Base-by-base conservation (phyloP, 2,329 filamentous ascomycete genomes). In the Scedosporium boydii region DNA sequence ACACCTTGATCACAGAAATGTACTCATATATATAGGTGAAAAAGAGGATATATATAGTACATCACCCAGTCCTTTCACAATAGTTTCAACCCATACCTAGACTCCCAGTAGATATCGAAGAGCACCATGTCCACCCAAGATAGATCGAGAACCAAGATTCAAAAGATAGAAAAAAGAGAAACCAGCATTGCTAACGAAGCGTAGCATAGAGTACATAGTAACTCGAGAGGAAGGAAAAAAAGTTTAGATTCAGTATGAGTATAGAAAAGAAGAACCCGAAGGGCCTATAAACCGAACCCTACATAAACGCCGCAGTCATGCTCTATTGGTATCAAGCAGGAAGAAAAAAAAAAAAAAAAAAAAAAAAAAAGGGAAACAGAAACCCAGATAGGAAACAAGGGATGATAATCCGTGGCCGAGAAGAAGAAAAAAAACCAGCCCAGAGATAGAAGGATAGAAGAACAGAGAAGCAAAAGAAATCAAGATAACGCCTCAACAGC, bases 241-340 rank as follows among this genome's bases (percentile, higher is more conserved):
- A 23, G 14, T 9, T 51, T 6, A 34, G 46, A 41, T 53, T 41
- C 21, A 27, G 27, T 10, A n/a, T 26, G 41, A 6, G 9, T 10
- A 59, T n/a, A 41, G 23, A 58, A 63, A 58, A 41, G 34, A 58
- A 44, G 14, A 59, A 18, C 9, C 16, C 21, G 26, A 59, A 44
- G 21, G 29, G 9, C 27, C 21, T 60, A 44, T 14, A 57, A 38
- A 38, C 34, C 34, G 34, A 38, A 38, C 34, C 34, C 38, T n/a
- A 21, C 6, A 23, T 10, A 18, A 58, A 58, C 55, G 55, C 55
- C 55, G 55, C 51, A 55, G 51, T 18, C 55, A 58, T 41, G 55
- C 55, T 58, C 55, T 58, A 58, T 58, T 58, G 55, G 55, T 58
- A 58, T 58, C 55, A 58, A 58, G 16, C 27, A 41, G 34, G 16